Evolutionary conservation across 2,329 filamentous ascomycete genomes (phyloP), one percentile per base, ranked within the genome.

Genomic region (Pseudogymnoascus verrucosus): DNA sequence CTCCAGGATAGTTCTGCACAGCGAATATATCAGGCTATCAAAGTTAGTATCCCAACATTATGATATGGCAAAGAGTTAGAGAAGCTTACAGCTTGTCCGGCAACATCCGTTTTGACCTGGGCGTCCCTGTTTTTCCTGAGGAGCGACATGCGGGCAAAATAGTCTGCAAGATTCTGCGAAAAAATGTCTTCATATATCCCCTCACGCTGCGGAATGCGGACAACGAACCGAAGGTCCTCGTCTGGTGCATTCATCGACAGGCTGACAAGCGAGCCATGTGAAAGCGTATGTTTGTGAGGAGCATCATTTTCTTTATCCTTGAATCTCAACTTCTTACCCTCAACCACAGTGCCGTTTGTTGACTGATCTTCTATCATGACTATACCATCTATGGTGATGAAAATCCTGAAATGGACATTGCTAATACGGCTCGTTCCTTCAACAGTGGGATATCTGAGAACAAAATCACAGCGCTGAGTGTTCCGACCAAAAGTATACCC

Each of bases 401-500:
- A 96, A 66, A 99, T 96, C 62, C 91, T 88, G 74, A 98, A 99
- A 74, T 99, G 95, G n/a, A 89, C 82, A 73, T 98, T 97, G 79
- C 93, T 98, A 65, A 99, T 83, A 47, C 90, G 84, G 37, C 78
- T 75, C 59, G 91, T 85, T 69, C 83, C 83, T n/a, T 61, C 59
- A n/a, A 28, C 39, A 2, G 36, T 61, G 5, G 59, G 59, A 40
- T 39, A 28, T 12, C 26, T 61, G 57, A 93, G 77, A 64, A 87
- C 76, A 61, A 90, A 79, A 71, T 99, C 95, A 75, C 90, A 95
- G 36, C 84, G 82, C 54, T 74, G 69, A 0, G 76, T 69, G 71
- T 95, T 93, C 63, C 95, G 87, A 31, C 95, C 95, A 75, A 99
- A 98, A 47, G 85, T 83, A 76, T 96, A 98, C 39, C 95, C 95